These are phyloP conservation scores for Russula sp. DNA, from an alignment of 768 basidiomycete genomes.

Conservation along the genomic window DNA sequence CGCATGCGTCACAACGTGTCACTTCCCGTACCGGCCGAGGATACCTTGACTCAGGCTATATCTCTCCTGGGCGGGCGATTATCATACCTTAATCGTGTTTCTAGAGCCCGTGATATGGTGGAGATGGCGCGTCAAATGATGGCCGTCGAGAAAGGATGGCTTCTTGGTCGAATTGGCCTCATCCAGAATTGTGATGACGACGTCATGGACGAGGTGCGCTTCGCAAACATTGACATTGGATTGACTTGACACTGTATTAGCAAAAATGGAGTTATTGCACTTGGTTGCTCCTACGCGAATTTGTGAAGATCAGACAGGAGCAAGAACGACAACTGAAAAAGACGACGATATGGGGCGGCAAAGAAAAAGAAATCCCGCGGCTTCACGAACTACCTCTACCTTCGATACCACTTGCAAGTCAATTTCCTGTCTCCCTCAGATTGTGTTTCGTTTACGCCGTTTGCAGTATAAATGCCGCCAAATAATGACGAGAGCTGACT, in stretches of 20 bases:
- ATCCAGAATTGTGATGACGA: conserved; percentile 84
- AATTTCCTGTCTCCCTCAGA: conserved; percentile 3
- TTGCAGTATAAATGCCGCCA: conserved; percentile 62
- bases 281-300: conserved; percentile 72
- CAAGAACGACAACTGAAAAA: conserved; percentile 46
- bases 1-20: conserved; percentile 49
- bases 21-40: conserved; percentile 37
- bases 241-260: conserved; percentile 35
- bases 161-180: conserved; percentile 73
- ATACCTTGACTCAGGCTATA: conserved; percentile 48
- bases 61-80: conserved; percentile 73
- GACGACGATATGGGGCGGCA: conserved; percentile 40
- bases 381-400: conserved; percentile 55
- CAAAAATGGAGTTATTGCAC: conserved; percentile 84
- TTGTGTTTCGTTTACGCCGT: conserved; percentile 7
- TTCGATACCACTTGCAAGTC: conserved; percentile 55
- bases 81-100: conserved; percentile 68
- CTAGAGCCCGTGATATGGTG: conserved; percentile 59
- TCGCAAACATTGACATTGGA: neutral
- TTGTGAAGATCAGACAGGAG: conserved; percentile 58
- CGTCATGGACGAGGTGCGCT: conserved; percentile 79
- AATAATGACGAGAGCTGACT: conserved; percentile 84
- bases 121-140: conserved; percentile 63
- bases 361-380: conserved; percentile 38
- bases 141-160: conserved; percentile 73